Evolutionary conservation across 2,329 filamentous ascomycete genomes (phyloP).

Genomic region (Aspergillus texensis): DNA sequence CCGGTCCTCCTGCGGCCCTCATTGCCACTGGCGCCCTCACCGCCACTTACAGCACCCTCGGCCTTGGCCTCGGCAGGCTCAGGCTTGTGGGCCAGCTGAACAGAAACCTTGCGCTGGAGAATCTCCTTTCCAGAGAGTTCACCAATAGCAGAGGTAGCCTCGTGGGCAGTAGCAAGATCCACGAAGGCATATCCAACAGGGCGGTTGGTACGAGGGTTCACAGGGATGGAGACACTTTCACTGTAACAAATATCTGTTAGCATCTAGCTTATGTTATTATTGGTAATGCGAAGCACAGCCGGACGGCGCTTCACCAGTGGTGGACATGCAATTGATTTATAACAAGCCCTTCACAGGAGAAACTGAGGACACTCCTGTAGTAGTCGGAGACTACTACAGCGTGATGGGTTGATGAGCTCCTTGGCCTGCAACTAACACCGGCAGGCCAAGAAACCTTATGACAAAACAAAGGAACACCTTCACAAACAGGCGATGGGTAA

Average conservation of each 20-base stretch:
- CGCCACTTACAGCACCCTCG: constrained; percentile 70
- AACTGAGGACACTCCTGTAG: neutral
- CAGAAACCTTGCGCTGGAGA: constrained; percentile 97
- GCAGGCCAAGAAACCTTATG: constrained; percentile 4
- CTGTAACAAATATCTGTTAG: constrained; percentile 56
- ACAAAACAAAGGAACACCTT: constrained; percentile 8
- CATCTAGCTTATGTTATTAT: neutral
- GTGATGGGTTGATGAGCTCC: neutral
- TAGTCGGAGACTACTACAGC: neutral
- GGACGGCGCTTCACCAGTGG: neutral
- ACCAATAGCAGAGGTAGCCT: constrained; percentile 92
- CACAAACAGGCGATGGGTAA: constrained; percentile 15
- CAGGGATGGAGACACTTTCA: constrained; percentile 98
- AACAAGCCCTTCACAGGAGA: neutral
- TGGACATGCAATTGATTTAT: neutral
- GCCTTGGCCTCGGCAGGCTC: constrained; percentile 79
- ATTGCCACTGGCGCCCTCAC: constrained; percentile 72
- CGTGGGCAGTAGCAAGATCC: constrained; percentile 89
- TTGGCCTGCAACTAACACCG: neutral
- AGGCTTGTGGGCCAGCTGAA: constrained; percentile 97
- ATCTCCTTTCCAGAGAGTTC: constrained; percentile 98
- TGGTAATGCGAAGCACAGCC: neutral
- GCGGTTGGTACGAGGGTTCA: constrained; percentile 98
- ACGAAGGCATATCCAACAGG: constrained; percentile 99
- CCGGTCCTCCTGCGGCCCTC: constrained; percentile 64